Conservation (phyloP, 306 rosid genomes). For the Quercus aquifolioides region DNA sequence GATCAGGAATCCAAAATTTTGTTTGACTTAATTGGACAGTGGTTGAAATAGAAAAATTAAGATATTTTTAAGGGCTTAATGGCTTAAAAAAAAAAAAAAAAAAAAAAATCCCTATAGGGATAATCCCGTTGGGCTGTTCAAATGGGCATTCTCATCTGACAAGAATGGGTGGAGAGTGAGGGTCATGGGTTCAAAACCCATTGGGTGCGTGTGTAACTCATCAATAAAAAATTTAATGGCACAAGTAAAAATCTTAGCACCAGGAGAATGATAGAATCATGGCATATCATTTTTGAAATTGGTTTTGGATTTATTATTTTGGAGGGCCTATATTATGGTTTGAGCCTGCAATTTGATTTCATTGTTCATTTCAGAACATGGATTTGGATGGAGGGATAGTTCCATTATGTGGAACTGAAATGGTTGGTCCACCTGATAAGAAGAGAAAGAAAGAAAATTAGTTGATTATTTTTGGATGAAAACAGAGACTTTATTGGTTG, state of each 20-base stretch:
- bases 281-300: neutral
- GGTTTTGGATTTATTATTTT: neutral
- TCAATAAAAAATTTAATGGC: no score
- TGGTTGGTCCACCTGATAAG: neutral
- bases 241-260: neutral
- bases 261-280: neutral
- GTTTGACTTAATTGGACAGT: neutral
- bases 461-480: neutral
- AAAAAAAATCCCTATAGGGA: neutral
- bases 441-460: neutral
- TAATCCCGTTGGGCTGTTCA: no score
- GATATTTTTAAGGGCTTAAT: neutral
- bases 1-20: neutral
- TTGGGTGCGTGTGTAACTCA: no score
- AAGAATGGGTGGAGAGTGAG: no score
- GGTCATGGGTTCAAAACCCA: no score
- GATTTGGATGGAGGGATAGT: neutral
- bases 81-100: neutral
- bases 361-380: neutral
- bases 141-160: no score
- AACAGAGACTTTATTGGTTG: neutral
- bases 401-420: neutral
- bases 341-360: neutral
- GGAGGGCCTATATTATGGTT: neutral
- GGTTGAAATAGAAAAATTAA: neutral